Conservation (phyloP, 2,329 filamentous ascomycete species). For the Thelonectria olida region DNA sequence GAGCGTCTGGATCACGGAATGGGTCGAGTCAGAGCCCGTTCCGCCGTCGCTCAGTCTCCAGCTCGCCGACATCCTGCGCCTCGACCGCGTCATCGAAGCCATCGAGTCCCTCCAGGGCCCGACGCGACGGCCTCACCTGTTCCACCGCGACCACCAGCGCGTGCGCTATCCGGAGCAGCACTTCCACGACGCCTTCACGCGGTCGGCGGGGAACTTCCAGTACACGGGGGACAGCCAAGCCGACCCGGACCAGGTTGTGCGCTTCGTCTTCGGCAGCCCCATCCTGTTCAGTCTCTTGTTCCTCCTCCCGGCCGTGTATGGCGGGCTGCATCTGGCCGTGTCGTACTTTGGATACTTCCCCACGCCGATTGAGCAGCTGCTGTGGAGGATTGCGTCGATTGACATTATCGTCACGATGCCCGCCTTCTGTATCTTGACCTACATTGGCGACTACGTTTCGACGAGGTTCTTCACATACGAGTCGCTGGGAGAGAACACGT, state of each 20-base stretch:
- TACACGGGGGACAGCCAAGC: slow-evolving; percentile 15
- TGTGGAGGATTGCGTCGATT: slow-evolving; percentile 13
- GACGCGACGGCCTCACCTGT: neutral
- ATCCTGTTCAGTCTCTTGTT: slow-evolving; percentile 14
- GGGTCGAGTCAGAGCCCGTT: slow-evolving; percentile 8
- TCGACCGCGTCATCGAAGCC: slow-evolving; percentile 11
- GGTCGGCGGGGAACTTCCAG: slow-evolving; percentile 18
- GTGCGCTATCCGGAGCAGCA: slow-evolving; percentile 12
- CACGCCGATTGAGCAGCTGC: neutral
- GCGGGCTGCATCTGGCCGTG: slow-evolving; percentile 5
- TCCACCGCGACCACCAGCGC: slow-evolving; percentile 3
- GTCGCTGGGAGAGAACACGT: slow-evolving; percentile 7
- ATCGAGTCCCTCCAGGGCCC: slow-evolving; percentile 15
- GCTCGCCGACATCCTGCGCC: slow-evolving; percentile 8
- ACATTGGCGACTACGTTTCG: neutral
- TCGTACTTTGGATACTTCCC: neutral
- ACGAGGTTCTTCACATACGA: slow-evolving; percentile 8
- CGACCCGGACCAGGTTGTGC: slow-evolving; percentile 14
- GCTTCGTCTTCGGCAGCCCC: slow-evolving; percentile 15
- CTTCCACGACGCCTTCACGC: slow-evolving; percentile 21
- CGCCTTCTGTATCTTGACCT: slow-evolving; percentile 9
- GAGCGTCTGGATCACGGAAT: slow-evolving; percentile 12
- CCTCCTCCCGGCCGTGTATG: slow-evolving; percentile 7
- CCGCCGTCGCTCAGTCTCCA: slow-evolving; percentile 1
- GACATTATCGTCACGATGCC: slow-evolving; percentile 21